Base-by-base conservation (phyloP, 2,329 filamentous ascomycete species). In the Talaromyces islandicus region DNA sequence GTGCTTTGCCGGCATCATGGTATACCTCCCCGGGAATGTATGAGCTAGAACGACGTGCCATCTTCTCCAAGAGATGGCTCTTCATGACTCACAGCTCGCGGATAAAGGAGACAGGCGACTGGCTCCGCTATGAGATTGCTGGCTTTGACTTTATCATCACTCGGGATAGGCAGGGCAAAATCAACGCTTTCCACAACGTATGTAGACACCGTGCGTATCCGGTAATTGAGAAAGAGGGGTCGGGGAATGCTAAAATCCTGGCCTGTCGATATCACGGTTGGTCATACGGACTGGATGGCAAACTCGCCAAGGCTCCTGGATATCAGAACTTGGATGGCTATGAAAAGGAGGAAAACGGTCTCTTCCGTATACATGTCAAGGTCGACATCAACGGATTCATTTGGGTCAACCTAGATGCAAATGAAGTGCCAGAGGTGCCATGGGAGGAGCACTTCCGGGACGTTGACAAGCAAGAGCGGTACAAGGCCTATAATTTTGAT, bases 251-350 rank as follows among this genome's bases (percentile, higher is more conserved):
- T 57, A 77, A 72, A 63, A 78, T 85, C 62, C 77, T 86, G 56
- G 75, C 80, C 3, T 86, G 83, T 77, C 81, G 80, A 64, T 86
- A 86, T 64, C 83, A 85, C 65, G 83, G 82, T 51, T 86, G 84
- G 83, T 83, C 81, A 0, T 85, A 85, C 60, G 81, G 81, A 7
- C 70, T 85, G 10, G 80, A 79, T 46, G 83, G 83, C 21, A 83
- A 82, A 57, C 43, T 50, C 19, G 80, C 82, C 55, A 86, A 86
- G 67, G 83, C 84, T 0, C 83, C 83, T 0, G 77, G 80, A 0
- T 86, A 83, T 66, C 76, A 84, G 59, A 78, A 81, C 17, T 70
- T 84, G 2, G 72, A 77, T 0, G 81, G 78, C 9, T 86, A 86
- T 64, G 80, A 85, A 66, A 81, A 80, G 71, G 73, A 73, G 48